Evolutionary conservation across 192 early-diverging fungal species (phyloP), one percentile per base, ranked within the genome.

Genomic region (Backusella tarrabulga): DNA sequence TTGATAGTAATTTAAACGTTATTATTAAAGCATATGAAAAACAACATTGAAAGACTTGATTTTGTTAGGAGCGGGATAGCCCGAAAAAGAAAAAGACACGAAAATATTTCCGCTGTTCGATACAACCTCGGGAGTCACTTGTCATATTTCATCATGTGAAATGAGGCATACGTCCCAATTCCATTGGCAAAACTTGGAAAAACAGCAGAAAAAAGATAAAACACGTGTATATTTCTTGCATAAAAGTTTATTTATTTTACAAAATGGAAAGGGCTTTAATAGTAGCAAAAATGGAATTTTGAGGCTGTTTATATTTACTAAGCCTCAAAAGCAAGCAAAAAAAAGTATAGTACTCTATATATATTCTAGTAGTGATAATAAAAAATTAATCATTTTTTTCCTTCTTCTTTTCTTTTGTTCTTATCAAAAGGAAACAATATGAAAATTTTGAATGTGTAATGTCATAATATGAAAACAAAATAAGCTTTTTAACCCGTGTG

Each of bases 401-500:
- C 38, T 40, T 40, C 38, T 50, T 50, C 46, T n/a, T 50, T n/a
- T 50, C 15, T 44, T 44, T 44, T 6, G 15, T 19, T 50, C 46
- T 50, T 50, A 50, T 50, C 46, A 50, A 50, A 50, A 50, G 19
- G 21, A 50, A 50, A 50, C 17, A 50, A 72, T 56, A 56, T 19
- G 26, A 26, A 71, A 17, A 54, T 36, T n/a, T 54, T 29, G 46
- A 56, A 21, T n/a, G 54, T 44, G 41, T 52, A 52, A 15, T 46
- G 29, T 46, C 15, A 23, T 67, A 8, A 11, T 21, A 75, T 34
- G 15, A 40, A 75, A 23, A 38, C 32, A 3, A 75, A 9, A 66
- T 40, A 7, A 75, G n/a, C 1, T 26, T 21, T 71, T 67, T 87
- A 85, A 36, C 85, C 84, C 80, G 86, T 86, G 36, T 83, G 83